Conservation (phyloP, 176 grass and related monocot species). For the Typha latifolia region DNA sequence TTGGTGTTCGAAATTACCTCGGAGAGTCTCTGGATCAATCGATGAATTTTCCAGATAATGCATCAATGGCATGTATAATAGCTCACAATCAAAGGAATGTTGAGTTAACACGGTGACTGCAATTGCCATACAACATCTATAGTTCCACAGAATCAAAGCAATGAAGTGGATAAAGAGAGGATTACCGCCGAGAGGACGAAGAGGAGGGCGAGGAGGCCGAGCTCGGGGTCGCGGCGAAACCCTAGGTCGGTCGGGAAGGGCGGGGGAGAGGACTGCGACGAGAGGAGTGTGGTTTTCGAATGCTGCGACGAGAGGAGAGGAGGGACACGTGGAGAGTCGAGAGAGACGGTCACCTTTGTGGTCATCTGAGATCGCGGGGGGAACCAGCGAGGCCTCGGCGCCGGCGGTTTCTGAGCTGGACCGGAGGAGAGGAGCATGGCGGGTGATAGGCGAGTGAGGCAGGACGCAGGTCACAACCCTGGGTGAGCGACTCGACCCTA, state of each 20-base stretch:
- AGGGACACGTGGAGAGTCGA: neutral
- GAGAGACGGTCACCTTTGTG: neutral
- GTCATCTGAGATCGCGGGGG: neutral
- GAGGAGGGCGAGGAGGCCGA: slow-evolving; percentile 9
- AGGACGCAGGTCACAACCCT: neutral
- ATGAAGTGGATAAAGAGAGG: neutral
- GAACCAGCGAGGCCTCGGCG: neutral
- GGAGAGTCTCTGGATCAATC: too few species aligned
- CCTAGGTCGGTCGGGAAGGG: neutral
- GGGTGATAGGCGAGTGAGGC: neutral
- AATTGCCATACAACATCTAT: neutral
- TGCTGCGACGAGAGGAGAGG: neutral
- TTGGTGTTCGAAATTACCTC: too few species aligned
- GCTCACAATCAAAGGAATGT: neutral
- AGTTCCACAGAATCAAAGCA: neutral
- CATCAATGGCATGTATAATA: too few species aligned
- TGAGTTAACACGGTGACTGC: neutral
- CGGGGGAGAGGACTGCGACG: neutral
- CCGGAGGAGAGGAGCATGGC: neutral
- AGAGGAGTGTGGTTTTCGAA: neutral
- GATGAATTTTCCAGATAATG: too few species aligned
- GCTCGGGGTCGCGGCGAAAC: slow-evolving; percentile 1
- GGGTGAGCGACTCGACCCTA: too few species aligned
- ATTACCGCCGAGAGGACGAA: slow-evolving; percentile 11
- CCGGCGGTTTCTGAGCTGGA: neutral